These are phyloP conservation scores for Termitomyces sp. DNA, from an alignment of 768 basidiomycete genomes.

Conservation along the genomic window DNA sequence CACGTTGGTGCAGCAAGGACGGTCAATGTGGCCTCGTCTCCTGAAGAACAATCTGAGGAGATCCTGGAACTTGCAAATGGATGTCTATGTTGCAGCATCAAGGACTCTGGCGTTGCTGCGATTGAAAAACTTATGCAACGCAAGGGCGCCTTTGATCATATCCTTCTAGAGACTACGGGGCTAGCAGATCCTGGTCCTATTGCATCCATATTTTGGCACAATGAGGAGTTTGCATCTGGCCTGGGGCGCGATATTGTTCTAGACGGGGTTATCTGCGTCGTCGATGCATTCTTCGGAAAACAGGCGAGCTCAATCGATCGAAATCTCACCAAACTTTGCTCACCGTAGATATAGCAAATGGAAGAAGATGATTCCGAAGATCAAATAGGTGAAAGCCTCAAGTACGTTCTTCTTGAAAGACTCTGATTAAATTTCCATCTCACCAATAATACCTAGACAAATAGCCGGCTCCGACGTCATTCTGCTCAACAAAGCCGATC, in stretches of 20 bases:
- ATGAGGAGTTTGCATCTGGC: slow-evolving; percentile 74
- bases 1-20: slow-evolving; percentile 59
- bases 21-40: slow-evolving; percentile 78
- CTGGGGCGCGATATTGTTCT: slow-evolving; percentile 67
- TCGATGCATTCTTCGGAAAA: slow-evolving; percentile 82
- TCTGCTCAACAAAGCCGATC: slow-evolving; percentile 87
- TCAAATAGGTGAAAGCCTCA: slow-evolving; percentile 69
- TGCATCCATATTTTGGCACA: slow-evolving; percentile 84
- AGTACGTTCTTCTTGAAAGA: slow-evolving; percentile 40
- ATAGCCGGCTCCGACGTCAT: slow-evolving; percentile 91
- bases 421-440: not conserved
- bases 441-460: slow-evolving; percentile 51
- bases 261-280: slow-evolving; percentile 91
- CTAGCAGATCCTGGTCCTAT: slow-evolving; percentile 95
- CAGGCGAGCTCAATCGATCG: slow-evolving; percentile 23
- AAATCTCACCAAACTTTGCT: not conserved
- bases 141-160: slow-evolving; percentile 91
- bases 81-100: slow-evolving; percentile 97
- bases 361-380: slow-evolving; percentile 69
- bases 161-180: slow-evolving; percentile 93
- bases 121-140: slow-evolving; percentile 89
- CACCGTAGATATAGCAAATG: slow-evolving; percentile 62
- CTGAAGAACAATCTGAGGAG: slow-evolving; percentile 70
- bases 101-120: slow-evolving; percentile 88
- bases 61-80: slow-evolving; percentile 94